Evolutionary conservation across 495 filamentous ascomycete genomes (phyloP), one percentile per base, ranked within the genome.

Genomic region (Articulospora tetracladia): DNA sequence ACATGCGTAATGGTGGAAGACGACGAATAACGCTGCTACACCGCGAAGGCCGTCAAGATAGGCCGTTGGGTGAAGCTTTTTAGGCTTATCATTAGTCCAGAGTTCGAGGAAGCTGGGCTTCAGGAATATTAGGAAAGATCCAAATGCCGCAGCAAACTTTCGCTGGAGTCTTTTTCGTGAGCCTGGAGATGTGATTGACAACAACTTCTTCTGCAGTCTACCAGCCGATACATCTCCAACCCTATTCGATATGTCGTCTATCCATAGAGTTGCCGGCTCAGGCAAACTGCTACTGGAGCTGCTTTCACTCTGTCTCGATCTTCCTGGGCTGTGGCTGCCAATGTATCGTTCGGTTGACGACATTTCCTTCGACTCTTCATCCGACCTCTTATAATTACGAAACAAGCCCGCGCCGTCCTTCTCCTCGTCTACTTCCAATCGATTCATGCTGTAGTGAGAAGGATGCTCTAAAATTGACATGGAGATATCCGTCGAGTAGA

Each of bases 41-140:
- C 79, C 81, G 26, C 79, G 73, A 20, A 83, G 70, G 19, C 80
- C 78, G 64, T 79, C 73, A 36, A 83, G 73, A 57, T 79, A 82
- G 19, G 80, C 74, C 1, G 82, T 85, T 10, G 76, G 72, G 50
- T 74, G 73, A 3, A 60, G 58, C 26, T 55, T 54, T 27, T 44
- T 27, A 24, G 58, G 51, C 55, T 60, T 55, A 25, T 44, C n/a
- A 19, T 28, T 20, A 8, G 41, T 23, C 27, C 28, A 55, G 7
- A 55, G 77, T 63, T 61, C 79, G 34, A 63, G 79, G 67, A 55
- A 55, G 30, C 28, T 47, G 22, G 55, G 41, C 2, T 27, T 26
- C 8, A 57, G n/a, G 30, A 36, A 32, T 4, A 53, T 25, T n/a
- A 53, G 30, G 17, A 60, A 44, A 11, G 39, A 8, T n/a, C 8